phyloP scores from a whole-genome alignment of 257 asterid species.

The Ilex aquifolium region DNA sequence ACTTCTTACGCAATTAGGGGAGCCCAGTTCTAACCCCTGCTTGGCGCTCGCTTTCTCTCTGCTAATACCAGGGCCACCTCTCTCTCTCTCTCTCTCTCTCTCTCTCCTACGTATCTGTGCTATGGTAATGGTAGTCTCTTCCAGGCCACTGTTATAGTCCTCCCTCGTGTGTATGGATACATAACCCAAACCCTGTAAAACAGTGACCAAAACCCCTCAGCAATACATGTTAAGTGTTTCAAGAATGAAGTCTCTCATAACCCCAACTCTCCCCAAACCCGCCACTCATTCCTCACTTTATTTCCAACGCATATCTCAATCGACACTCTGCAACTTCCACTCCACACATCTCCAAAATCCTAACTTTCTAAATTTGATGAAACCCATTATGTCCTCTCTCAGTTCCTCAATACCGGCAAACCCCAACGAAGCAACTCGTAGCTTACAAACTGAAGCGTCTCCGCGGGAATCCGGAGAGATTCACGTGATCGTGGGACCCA shows the following conservation, averaged over 20 bases:
- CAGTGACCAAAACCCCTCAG: background rate
- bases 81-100: conserved; percentile 9
- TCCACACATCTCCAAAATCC: conserved; percentile 20
- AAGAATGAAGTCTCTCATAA: conserved; percentile 53
- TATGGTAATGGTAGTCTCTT: background rate
- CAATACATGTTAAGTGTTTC: conserved; percentile 35
- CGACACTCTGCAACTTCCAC: conserved; percentile 15
- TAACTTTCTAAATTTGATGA: conserved; percentile 5
- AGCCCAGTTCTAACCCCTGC: too few relatives aligned
- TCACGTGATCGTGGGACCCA: conserved; percentile 93
- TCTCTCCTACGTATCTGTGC: background rate
- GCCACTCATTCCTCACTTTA: conserved; percentile 9
- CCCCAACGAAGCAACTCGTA: conserved; percentile 28
- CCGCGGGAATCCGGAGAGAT: conserved; percentile 56
- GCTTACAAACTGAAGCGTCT: conserved; percentile 24
- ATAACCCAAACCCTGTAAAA: too few relatives aligned
- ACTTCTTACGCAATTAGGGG: too few relatives aligned
- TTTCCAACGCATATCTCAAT: conserved; percentile 1
- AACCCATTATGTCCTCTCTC: conserved; percentile 12
- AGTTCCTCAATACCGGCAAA: conserved; percentile 29
- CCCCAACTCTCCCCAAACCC: conserved; percentile 30
- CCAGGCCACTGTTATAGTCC: too few relatives aligned
- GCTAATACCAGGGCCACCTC: too few relatives aligned
- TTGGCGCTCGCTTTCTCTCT: too few relatives aligned
- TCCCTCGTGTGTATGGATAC: too few relatives aligned